Evolutionary conservation across 257 asterid genomes (phyloP), one percentile per base, ranked within the genome.

Genomic region (Orobanche coerulescens): DNA sequence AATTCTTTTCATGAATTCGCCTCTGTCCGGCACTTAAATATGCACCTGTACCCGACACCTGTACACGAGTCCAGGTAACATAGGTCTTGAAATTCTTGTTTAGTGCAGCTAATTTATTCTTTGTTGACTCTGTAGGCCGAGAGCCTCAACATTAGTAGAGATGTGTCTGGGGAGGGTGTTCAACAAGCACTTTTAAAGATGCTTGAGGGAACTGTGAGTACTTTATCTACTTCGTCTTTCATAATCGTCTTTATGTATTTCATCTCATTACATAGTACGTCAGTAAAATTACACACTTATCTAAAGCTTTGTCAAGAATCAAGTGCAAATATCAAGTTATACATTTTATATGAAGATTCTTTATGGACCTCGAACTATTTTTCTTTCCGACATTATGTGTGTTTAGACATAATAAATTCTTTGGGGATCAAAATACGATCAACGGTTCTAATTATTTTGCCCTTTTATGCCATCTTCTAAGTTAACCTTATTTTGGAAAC

Each of bases 171-270:
- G 43, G 99, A 93, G 80, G 98, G 98, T 30, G 98, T 93, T 63
- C 98, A 93, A 75, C 98, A 93, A 69, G 97, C 98, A 53, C 81
- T 93, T 47, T 70, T 93, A 75, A 93, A 93, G 78, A 93, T 93
- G 97, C 98, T 93, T n/a, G 97, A 93, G 81, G 97, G 98, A 48
- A 93, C 97, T 52, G 98, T 93, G 76, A 83, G 96, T 72, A 71
- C 64, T 24, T 25, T 39, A 25, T 24, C n/a, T n/a, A n/a, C n/a
- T 52, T 51, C 11, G 6, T 23, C 12, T 24, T 68, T 25, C 55
- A 48, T 64, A n/a, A 20, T 16, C 6, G 16, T 39, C 6, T 42
- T 14, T 61, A 19, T 36, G 43, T 51, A 10, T 40, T 62, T 14
- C 15, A 19, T 44, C 5, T 15, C 22, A 49, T 48, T 30, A 49